phyloP scores from a whole-genome alignment of 2,329 filamentous ascomycete species.

The Colletotrichum tofieldiae region DNA sequence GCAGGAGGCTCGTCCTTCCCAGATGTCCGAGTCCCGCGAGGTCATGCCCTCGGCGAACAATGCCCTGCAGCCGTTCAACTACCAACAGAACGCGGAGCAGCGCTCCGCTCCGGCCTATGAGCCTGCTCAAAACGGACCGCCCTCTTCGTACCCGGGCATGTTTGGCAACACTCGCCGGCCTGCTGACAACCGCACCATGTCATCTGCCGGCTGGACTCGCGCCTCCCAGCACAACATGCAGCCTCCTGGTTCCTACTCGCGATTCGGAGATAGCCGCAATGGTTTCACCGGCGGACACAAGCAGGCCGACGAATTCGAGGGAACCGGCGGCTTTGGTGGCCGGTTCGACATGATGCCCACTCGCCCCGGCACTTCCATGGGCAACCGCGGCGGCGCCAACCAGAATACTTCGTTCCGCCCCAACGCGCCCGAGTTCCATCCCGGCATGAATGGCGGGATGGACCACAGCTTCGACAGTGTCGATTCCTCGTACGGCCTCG shows the following conservation, averaged over 20 bases:
- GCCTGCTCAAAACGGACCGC: slow-evolving; percentile 14
- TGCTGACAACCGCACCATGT: slow-evolving; percentile 31
- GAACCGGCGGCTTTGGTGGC: neutral
- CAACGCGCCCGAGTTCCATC: slow-evolving; percentile 53
- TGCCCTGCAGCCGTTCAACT: slow-evolving; percentile 32
- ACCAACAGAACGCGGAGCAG: slow-evolving; percentile 23
- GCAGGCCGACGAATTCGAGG: slow-evolving; percentile 10
- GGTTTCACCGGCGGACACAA: slow-evolving; percentile 16
- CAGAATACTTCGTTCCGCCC: slow-evolving; percentile 49
- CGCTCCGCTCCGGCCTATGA: neutral
- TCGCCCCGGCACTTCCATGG: slow-evolving; percentile 40
- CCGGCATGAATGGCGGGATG: slow-evolving; percentile 39
- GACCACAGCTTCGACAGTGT: slow-evolving; percentile 6
- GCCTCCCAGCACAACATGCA: slow-evolving; percentile 14
- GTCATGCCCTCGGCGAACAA: slow-evolving; percentile 19
- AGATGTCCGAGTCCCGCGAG: slow-evolving; percentile 5
- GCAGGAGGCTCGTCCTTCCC: neutral
- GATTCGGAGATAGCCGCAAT: slow-evolving; percentile 17
- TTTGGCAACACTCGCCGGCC: slow-evolving; percentile 24
- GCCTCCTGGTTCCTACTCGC: slow-evolving; percentile 23
- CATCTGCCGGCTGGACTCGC: slow-evolving; percentile 37
- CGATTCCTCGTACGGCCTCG: slow-evolving; percentile 31
- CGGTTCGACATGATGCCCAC: slow-evolving; percentile 18
- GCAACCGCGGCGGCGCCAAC: slow-evolving; percentile 20
- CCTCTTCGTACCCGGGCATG: slow-evolving; percentile 30